phyloP scores from a whole-genome alignment of 2,329 filamentous ascomycete genomes.

The Podosphaera aphanis region DNA sequence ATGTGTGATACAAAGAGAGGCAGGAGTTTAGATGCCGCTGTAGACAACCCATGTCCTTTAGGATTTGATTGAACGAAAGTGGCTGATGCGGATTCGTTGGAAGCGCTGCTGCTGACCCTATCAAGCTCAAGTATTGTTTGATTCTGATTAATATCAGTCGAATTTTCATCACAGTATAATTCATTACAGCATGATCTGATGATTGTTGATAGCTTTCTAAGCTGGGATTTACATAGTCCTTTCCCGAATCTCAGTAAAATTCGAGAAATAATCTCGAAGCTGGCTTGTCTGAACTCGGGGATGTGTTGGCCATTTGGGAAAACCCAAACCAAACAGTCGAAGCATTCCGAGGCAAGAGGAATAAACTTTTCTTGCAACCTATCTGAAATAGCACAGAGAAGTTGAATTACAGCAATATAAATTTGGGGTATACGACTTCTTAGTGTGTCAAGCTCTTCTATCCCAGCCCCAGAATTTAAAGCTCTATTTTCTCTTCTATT shows the following conservation, averaged over 20 bases:
- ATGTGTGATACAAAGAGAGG: conserved; percentile 36
- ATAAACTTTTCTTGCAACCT: conserved; percentile 34
- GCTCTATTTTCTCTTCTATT: conserved; percentile 1
- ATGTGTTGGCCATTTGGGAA: conserved; percentile 34
- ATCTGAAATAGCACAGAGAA: conserved; percentile 32
- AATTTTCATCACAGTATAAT: conserved; percentile 21
- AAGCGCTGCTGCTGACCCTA: conserved; percentile 15
- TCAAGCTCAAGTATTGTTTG: not conserved
- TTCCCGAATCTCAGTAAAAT: conserved; percentile 40
- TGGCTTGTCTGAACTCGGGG: conserved; percentile 30
- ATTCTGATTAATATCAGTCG: not conserved
- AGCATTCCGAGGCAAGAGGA: conserved; percentile 35
- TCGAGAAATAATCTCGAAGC: conserved; percentile 34
- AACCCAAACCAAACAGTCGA: conserved; percentile 51
- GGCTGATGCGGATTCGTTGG: conserved; percentile 32
- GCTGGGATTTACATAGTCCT: conserved; percentile 39
- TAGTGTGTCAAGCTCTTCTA: conserved; percentile 62
- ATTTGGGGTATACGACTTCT: conserved; percentile 51
- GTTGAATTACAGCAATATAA: conserved; percentile 43
- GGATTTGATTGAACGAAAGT: conserved; percentile 10
- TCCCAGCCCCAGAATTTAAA: conserved; percentile 46
- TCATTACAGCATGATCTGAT: conserved; percentile 53
- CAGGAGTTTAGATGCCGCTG: conserved; percentile 38
- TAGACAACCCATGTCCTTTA: conserved; percentile 24
- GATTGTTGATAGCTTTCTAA: conserved; percentile 36